These are phyloP conservation scores for Imleria badia DNA, from an alignment of 768 basidiomycete genomes.

Conservation along the genomic window DNA sequence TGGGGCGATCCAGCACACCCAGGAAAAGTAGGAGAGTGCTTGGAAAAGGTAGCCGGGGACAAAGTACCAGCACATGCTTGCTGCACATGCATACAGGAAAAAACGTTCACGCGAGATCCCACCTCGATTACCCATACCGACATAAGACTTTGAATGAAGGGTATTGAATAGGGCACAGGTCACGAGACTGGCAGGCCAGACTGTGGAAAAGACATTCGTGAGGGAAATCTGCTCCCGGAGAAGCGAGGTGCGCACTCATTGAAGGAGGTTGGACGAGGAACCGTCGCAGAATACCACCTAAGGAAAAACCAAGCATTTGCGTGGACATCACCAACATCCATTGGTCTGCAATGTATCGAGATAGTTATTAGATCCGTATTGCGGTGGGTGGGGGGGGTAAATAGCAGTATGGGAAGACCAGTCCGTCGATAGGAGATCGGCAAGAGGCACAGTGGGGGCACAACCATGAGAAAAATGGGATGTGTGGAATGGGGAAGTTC, in stretches of 20 bases:
- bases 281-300: conserved; percentile 57
- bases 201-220: conserved; percentile 42
- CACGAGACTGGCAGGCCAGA: conserved; percentile 75
- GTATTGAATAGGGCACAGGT: conserved; percentile 73
- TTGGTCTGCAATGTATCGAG: conserved; percentile 36
- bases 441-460: too few relatives aligned
- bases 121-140: conserved; percentile 42
- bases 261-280: conserved; percentile 66
- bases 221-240: not conserved
- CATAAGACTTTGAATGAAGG: conserved; percentile 55
- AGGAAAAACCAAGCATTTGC: conserved; percentile 64
- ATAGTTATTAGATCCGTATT: not conserved
- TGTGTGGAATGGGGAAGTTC: too few relatives aligned
- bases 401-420: too few relatives aligned
- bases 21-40: conserved; percentile 59
- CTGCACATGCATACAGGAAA: conserved; percentile 45
- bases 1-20: conserved; percentile 70
- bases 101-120: conserved; percentile 54
- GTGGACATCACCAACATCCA: conserved; percentile 71
- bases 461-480: too few relatives aligned
- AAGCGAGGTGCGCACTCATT: conserved; percentile 46
- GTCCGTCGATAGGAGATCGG: too few relatives aligned
- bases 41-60: conserved; percentile 75
- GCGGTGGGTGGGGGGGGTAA: not conserved
- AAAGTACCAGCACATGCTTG: conserved; percentile 46